These are phyloP conservation scores for Suillus spraguei DNA, from an alignment of 768 basidiomycete genomes.

Conservation along the genomic window DNA sequence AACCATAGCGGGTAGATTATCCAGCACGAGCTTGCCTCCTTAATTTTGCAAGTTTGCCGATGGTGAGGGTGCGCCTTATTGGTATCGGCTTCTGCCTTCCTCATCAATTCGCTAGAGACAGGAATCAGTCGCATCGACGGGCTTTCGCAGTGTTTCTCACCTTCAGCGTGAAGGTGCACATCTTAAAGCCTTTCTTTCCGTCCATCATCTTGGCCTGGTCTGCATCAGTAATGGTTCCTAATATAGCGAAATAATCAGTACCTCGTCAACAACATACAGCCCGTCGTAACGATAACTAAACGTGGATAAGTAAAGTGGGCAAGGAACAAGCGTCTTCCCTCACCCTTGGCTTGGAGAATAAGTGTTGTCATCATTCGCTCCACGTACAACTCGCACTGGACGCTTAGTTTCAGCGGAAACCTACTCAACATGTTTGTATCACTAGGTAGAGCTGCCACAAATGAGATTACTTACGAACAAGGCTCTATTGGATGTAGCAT, in stretches of 20 bases:
- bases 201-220: slow-evolving; percentile 17
- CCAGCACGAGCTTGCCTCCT: slow-evolving; percentile 6
- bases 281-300: slow-evolving; percentile 36
- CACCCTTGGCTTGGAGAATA: slow-evolving; percentile 30
- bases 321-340: neutral
- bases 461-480: slow-evolving; percentile 17
- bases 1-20: neutral
- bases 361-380: slow-evolving; percentile 18
- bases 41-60: slow-evolving; percentile 17
- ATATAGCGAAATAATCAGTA: slow-evolving; percentile 3
- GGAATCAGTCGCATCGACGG: slow-evolving; percentile 10
- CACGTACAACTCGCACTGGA: slow-evolving; percentile 43
- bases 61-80: slow-evolving; percentile 22
- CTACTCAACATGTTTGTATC: slow-evolving; percentile 18
- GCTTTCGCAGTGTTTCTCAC: slow-evolving; percentile 15
- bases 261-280: slow-evolving; percentile 30
- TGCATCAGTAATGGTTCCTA: slow-evolving; percentile 12
- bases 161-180: slow-evolving; percentile 34
- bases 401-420: slow-evolving; percentile 29
- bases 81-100: slow-evolving; percentile 23
- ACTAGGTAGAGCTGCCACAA: neutral
- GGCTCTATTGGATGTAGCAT: slow-evolving; percentile 22
- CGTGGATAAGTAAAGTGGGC: neutral
- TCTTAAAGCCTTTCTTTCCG: slow-evolving; percentile 25
- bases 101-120: slow-evolving; percentile 27